Evolutionary conservation across 2,329 filamentous ascomycete species (phyloP).

Genomic region (Fonsecaea erecta): DNA sequence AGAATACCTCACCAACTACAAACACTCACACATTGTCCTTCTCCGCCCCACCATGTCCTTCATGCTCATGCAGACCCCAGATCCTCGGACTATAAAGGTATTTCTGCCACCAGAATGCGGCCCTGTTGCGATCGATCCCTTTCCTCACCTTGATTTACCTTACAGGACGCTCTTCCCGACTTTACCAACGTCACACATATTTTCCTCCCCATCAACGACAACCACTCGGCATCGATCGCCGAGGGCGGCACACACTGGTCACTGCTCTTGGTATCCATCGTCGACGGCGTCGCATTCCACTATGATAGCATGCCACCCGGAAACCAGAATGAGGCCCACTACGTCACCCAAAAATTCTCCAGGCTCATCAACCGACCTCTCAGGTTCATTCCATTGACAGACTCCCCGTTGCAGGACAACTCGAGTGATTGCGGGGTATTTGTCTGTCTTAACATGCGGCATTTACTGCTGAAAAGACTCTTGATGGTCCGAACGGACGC

Average conservation of each 20-base stretch:
- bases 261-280: slow-evolving; percentile 81
- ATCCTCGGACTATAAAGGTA: slow-evolving; percentile 58
- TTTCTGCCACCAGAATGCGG: background rate
- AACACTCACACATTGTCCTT: slow-evolving; percentile 83
- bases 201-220: slow-evolving; percentile 95
- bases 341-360: slow-evolving; percentile 71
- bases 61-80: slow-evolving; percentile 76
- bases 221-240: slow-evolving; percentile 72
- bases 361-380: slow-evolving; percentile 70
- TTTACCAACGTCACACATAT: slow-evolving; percentile 84
- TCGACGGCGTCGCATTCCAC: slow-evolving; percentile 92
- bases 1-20: slow-evolving; percentile 79
- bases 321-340: slow-evolving; percentile 75
- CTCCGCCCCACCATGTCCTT: slow-evolving; percentile 92
- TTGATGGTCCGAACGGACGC: slow-evolving; percentile 77
- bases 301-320: slow-evolving; percentile 84
- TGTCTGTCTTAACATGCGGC: slow-evolving; percentile 92
- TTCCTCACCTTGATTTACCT: background rate
- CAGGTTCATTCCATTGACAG: slow-evolving; percentile 76
- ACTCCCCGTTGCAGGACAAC: slow-evolving; percentile 90
- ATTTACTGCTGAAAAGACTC: slow-evolving; percentile 83
- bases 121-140: background rate
- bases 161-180: slow-evolving; percentile 72
- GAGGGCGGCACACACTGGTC: slow-evolving; percentile 96
- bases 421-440: slow-evolving; percentile 93